Conservation (phyloP, 2,329 filamentous ascomycete genomes). For the Epicoccum nigrum region DNA sequence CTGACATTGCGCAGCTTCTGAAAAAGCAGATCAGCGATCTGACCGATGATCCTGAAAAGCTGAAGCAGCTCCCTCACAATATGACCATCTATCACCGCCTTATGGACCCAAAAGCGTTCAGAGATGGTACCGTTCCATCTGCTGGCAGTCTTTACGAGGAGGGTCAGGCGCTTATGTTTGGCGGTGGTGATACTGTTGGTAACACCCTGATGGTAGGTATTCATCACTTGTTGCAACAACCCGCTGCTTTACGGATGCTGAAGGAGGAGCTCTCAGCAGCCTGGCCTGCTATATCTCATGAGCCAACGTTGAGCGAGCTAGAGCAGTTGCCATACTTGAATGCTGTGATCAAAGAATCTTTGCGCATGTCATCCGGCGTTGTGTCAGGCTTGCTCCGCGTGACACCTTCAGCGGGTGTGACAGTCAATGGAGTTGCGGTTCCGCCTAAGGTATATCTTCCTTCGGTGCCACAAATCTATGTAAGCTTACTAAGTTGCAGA, state of each 20-base stretch:
- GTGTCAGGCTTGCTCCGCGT: constrained; percentile 32
- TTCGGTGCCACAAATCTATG: not conserved
- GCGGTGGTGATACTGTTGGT: constrained; percentile 54
- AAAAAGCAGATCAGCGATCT: constrained; percentile 41
- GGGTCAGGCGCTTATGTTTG: constrained; percentile 55
- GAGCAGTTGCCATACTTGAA: constrained; percentile 44
- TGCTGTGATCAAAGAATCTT: constrained; percentile 50
- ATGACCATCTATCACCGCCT: constrained; percentile 49
- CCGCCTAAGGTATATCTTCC: constrained; percentile 27
- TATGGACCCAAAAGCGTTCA: constrained; percentile 41
- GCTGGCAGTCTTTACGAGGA: constrained; percentile 52
- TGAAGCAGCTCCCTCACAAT: constrained; percentile 43
- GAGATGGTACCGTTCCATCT: constrained; percentile 40
- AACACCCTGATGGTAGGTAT: constrained; percentile 51
- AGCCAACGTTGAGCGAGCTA: constrained; percentile 41
- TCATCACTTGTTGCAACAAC: constrained; percentile 50
- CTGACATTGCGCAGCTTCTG: constrained; percentile 28
- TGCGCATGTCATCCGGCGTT: constrained; percentile 48
- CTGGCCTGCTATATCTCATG: constrained; percentile 45
- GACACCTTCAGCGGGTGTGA: constrained; percentile 30
- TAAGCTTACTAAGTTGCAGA: constrained; percentile 15
- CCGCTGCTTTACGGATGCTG: constrained; percentile 42
- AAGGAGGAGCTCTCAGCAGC: constrained; percentile 46
- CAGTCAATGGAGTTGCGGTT: constrained; percentile 25
- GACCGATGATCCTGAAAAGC: constrained; percentile 35